Conservation (phyloP, 2,329 filamentous ascomycete genomes). For the Beauveria medogensis region DNA sequence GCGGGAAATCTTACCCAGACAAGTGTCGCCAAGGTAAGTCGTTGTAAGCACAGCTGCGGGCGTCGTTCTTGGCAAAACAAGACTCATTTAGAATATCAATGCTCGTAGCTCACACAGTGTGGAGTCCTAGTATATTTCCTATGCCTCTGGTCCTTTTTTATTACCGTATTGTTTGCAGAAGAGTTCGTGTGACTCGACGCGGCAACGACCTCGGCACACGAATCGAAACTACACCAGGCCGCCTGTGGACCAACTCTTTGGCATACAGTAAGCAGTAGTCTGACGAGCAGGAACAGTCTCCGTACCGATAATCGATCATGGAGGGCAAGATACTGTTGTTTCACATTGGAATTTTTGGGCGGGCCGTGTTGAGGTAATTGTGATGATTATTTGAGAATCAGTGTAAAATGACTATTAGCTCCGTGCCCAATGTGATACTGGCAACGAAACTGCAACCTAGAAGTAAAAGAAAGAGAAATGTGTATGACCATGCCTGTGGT, state of each 20-base stretch:
- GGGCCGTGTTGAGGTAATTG: not conserved
- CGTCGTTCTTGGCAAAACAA: not conserved
- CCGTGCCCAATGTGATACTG: not conserved
- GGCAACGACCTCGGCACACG: no score
- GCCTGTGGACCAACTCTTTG: not conserved
- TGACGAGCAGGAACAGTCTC: not conserved
- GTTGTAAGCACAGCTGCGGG: not conserved
- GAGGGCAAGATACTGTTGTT: no score
- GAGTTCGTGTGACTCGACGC: not conserved
- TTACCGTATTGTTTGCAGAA: not conserved
- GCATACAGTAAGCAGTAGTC: conserved; percentile 7
- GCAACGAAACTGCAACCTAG: not conserved
- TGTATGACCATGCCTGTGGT: conserved; percentile 4
- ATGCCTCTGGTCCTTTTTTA: not conserved
- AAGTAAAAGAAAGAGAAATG: not conserved
- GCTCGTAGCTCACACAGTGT: not conserved
- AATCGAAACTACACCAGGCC: not conserved
- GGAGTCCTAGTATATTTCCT: no score
- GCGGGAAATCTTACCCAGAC: conserved; percentile 1
- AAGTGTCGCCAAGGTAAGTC: not conserved
- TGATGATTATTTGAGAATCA: no score
- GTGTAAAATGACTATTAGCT: not conserved
- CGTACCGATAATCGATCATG: not conserved
- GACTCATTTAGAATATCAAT: not conserved
- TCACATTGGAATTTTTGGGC: not conserved